These are phyloP conservation scores for Suhomyces faveliae DNA, from an alignment of 805 yeast genomes.

Conservation along the genomic window DNA sequence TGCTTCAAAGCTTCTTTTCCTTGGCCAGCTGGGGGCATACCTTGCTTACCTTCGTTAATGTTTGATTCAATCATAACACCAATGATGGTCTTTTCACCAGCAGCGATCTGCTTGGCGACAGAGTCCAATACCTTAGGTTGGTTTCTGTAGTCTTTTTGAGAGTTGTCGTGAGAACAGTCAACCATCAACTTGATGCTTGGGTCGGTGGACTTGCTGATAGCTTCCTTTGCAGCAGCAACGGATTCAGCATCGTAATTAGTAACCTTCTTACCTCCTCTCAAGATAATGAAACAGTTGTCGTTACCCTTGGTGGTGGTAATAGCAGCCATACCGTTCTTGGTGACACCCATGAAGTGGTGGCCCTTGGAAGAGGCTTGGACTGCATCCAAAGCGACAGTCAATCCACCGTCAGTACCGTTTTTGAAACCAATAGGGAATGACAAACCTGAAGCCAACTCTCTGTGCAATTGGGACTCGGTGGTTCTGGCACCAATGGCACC, in stretches of 20 bases:
- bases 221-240: slow-evolving; percentile 71
- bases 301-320: slow-evolving; percentile 96
- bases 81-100: slow-evolving; percentile 76
- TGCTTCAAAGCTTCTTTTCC: slow-evolving; percentile 66
- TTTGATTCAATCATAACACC: slow-evolving; percentile 97
- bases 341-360: slow-evolving; percentile 96
- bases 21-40: slow-evolving; percentile 56
- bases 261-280: slow-evolving; percentile 94
- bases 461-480: slow-evolving; percentile 95
- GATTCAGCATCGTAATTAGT: slow-evolving; percentile 86
- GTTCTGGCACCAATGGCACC: slow-evolving; percentile 99
- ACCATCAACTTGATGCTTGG: slow-evolving; percentile 73
- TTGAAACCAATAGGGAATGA: slow-evolving; percentile 99
- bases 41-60: slow-evolving; percentile 88
- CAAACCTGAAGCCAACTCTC: slow-evolving; percentile 95
- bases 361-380: slow-evolving; percentile 86
- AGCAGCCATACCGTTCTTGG: slow-evolving; percentile 96
- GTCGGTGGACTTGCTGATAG: slow-evolving; percentile 48
- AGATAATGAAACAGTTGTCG: slow-evolving; percentile 86
- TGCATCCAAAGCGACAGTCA: slow-evolving; percentile 92
- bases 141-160: slow-evolving; percentile 88
- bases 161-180: slow-evolving; percentile 98
- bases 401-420: slow-evolving; percentile 96
- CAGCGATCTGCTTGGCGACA: slow-evolving; percentile 77
- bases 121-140: slow-evolving; percentile 88